These are phyloP conservation scores for Endotrypanum monterogeii DNA, from an alignment of 208 protist species.

Conservation along the genomic window DNA sequence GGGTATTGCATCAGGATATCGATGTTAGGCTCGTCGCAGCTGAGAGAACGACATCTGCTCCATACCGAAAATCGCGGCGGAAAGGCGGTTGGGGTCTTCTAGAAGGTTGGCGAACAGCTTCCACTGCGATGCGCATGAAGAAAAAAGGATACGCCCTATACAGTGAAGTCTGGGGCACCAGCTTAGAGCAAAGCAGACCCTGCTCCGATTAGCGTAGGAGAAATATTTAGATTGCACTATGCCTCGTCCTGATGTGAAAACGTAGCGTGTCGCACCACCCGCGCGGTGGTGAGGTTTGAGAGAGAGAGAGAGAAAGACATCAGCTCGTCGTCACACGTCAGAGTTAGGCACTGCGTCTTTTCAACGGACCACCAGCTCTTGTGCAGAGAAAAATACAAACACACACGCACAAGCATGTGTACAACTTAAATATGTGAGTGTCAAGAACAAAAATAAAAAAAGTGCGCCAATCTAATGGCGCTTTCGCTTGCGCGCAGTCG, in stretches of 20 bases:
- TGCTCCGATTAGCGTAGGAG: neutral
- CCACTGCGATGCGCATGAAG: neutral
- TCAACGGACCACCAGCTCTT: neutral
- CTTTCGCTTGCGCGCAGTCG: slow-evolving; percentile 15
- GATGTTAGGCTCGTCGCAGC: neutral
- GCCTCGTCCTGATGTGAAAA: neutral
- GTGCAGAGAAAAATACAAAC: neutral
- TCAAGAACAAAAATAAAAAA: neutral
- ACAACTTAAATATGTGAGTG: neutral
- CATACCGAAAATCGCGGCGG: neutral
- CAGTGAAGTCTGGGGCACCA: neutral
- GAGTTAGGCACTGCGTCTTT: neutral
- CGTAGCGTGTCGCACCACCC: neutral
- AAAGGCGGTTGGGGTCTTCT: neutral
- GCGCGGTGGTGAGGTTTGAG: neutral
- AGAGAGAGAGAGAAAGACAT: neutral
- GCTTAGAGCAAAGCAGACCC: neutral
- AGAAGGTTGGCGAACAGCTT: neutral
- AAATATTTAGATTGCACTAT: neutral
- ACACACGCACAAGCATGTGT: neutral
- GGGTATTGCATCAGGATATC: neutral
- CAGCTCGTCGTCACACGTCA: neutral
- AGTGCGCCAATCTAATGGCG: slow-evolving; percentile 9
- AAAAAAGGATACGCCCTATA: neutral
- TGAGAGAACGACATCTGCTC: neutral